phyloP scores from a whole-genome alignment of 2,329 filamentous ascomycete genomes.

The Passalora sequoiae region DNA sequence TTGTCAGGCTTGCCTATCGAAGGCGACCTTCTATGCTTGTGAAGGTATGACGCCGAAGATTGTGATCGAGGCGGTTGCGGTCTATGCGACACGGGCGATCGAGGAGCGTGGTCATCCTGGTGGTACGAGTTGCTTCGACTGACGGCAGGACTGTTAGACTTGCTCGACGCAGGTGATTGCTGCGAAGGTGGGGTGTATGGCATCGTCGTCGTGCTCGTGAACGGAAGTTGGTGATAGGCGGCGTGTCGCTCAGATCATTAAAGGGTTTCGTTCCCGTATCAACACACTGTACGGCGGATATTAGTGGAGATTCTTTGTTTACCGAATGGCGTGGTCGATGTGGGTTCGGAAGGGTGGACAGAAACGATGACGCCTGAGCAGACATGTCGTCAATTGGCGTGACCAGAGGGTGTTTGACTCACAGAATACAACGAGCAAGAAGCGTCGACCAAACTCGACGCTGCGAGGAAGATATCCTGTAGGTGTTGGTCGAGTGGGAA shows the following conservation, averaged over 20 bases:
- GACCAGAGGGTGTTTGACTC: conserved; percentile 10
- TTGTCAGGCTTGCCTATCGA: conserved; percentile 36
- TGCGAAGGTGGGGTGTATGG: conserved; percentile 80
- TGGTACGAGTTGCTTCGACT: conserved; percentile 49
- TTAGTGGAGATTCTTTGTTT: no score
- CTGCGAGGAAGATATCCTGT: conserved; percentile 8
- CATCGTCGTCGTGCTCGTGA: conserved; percentile 52
- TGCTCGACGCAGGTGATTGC: conserved; percentile 55
- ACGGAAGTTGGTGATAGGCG: conserved; percentile 1
- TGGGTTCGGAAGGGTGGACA: not conserved
- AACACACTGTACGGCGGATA: conserved; percentile 16
- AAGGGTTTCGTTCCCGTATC: conserved; percentile 32
- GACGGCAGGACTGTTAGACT: conserved; percentile 47
- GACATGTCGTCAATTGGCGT: not conserved
- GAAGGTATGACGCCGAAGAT: conserved; percentile 57
- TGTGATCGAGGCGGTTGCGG: conserved; percentile 51
- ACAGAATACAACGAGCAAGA: conserved; percentile 32
- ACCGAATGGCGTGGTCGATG: no score
- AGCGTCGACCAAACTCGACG: conserved; percentile 7
- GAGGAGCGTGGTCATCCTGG: conserved; percentile 33
- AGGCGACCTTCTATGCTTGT: conserved; percentile 56
- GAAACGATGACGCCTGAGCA: conserved; percentile 1
- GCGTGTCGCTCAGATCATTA: conserved; percentile 33
- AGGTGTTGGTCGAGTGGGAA: conserved; percentile 8
- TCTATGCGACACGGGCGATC: conserved; percentile 37